A percentile compares a stretch with the other conserved stretches of the same genome.
These are phyloP conservation scores for Pyronema domesticum DNA, from an alignment of 495 filamentous ascomycete genomes.

Conservation along the genomic window DNA sequence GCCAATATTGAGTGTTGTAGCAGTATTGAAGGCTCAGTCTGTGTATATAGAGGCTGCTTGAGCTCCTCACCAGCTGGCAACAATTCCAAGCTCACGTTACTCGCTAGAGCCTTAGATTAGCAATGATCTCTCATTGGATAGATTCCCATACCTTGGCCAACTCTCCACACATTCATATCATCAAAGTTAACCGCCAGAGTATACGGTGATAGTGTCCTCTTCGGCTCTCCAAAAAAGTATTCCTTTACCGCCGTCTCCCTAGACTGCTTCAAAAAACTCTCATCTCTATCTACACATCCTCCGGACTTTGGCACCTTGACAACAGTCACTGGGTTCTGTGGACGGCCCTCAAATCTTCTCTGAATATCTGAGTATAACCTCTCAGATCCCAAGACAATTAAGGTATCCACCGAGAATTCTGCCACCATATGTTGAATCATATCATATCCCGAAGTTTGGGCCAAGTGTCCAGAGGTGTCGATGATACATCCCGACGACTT, in stretches of 20 bases:
- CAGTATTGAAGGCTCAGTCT: slow-evolving; percentile 36
- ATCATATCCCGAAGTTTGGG: slow-evolving; percentile 49
- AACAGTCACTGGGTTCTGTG: slow-evolving; percentile 48
- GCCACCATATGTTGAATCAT: slow-evolving; percentile 64
- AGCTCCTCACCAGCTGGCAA: slow-evolving; percentile 25
- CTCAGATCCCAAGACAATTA: slow-evolving; percentile 73
- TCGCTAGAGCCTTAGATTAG: slow-evolving; percentile 24
- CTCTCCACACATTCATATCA: slow-evolving; percentile 50
- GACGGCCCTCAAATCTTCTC: slow-evolving; percentile 48
- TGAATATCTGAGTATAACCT: slow-evolving; percentile 61
- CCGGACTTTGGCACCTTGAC: slow-evolving; percentile 72
- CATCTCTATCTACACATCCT: slow-evolving; percentile 68
- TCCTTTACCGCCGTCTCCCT: slow-evolving; percentile 61
- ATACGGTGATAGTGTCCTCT: slow-evolving; percentile 64
- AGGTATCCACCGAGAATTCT: slow-evolving; percentile 70
- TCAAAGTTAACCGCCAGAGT: slow-evolving; percentile 62
- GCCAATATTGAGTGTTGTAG: slow-evolving; percentile 59
- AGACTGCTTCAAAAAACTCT: slow-evolving; percentile 48
- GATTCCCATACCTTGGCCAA: slow-evolving; percentile 32
- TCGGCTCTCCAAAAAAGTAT: slow-evolving; percentile 81
- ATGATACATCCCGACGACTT: slow-evolving; percentile 54
- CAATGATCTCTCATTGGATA: not conserved
- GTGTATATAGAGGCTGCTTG: slow-evolving; percentile 35
- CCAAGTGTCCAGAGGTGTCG: slow-evolving; percentile 59
- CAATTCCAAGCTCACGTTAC: slow-evolving; percentile 16